These are phyloP conservation scores for Mycena chlorophos DNA, from an alignment of 768 basidiomycete species.

Conservation along the genomic window DNA sequence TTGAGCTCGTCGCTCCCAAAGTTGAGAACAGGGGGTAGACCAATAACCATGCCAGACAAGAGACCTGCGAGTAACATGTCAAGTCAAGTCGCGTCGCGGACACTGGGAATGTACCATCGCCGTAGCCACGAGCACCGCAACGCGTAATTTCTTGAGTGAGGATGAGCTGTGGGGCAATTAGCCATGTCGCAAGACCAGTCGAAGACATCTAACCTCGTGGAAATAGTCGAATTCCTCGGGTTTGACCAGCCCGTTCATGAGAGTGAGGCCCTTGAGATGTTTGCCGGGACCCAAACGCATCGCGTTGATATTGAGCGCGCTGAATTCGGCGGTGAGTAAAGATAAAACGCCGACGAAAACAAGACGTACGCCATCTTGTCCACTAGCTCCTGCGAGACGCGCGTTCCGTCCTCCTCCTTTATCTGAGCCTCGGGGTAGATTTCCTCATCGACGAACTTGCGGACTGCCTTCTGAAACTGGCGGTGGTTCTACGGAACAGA, in stretches of 20 bases:
- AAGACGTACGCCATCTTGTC: constrained; percentile 83
- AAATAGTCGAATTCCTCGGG: constrained; percentile 92
- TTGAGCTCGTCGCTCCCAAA: constrained; percentile 70
- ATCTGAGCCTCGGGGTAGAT: constrained; percentile 54
- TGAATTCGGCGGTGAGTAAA: constrained; percentile 33
- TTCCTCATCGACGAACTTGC: constrained; percentile 66
- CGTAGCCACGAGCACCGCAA: constrained; percentile 74
- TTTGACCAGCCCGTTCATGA: constrained; percentile 82
- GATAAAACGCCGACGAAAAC: constrained; percentile 56
- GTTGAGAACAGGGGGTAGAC: constrained; percentile 87
- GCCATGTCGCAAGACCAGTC: not conserved
- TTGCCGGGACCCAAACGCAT: constrained; percentile 96
- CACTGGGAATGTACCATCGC: constrained; percentile 54
- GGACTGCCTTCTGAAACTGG: constrained; percentile 54
- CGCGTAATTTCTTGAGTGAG: constrained; percentile 82
- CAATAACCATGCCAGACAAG: constrained; percentile 79
- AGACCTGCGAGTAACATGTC: constrained; percentile 43
- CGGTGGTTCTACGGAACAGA: constrained; percentile 48
- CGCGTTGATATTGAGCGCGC: constrained; percentile 72
- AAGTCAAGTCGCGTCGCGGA: not conserved
- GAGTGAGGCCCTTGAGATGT: constrained; percentile 76
- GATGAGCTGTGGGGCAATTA: constrained; percentile 52
- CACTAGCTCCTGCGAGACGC: constrained; percentile 75
- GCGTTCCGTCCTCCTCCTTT: constrained; percentile 85
- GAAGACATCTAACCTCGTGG: constrained; percentile 58